A percentile compares a stretch with the other conserved stretches of the same genome.
Conservation (phyloP, 768 basidiomycete genomes). For the Erythrobasidium yunnanense region DNA sequence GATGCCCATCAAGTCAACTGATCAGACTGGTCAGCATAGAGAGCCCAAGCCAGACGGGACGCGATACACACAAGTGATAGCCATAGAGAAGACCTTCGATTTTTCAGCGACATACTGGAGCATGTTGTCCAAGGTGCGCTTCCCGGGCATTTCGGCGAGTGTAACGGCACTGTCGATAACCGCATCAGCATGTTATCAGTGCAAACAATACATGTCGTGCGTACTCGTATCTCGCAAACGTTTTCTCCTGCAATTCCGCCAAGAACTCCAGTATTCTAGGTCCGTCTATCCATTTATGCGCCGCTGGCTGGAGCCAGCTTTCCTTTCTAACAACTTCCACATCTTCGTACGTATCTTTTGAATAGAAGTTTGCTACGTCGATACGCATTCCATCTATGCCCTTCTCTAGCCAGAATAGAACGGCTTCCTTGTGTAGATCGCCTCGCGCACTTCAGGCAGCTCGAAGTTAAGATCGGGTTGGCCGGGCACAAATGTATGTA, state of each 20-base stretch:
- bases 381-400: slow-evolving; percentile 69
- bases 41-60: too few species aligned
- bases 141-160: slow-evolving; percentile 41
- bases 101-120: slow-evolving; percentile 40
- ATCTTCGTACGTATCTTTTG: slow-evolving; percentile 56
- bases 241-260: slow-evolving; percentile 55
- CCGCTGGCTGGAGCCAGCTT: slow-evolving; percentile 11
- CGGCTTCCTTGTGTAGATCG: slow-evolving; percentile 53
- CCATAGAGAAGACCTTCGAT: slow-evolving; percentile 12
- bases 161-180: slow-evolving; percentile 30
- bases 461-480: slow-evolving; percentile 74
- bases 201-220: slow-evolving; percentile 10
- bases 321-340: slow-evolving; percentile 51
- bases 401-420: slow-evolving; percentile 62
- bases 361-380: slow-evolving; percentile 41
- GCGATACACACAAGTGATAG: slow-evolving; percentile 15
- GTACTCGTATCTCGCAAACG: slow-evolving; percentile 50
- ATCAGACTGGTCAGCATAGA: too few species aligned
- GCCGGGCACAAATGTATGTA: slow-evolving; percentile 56
- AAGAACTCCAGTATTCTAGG: slow-evolving; percentile 58
- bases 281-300: slow-evolving; percentile 40
- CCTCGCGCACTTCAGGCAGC: slow-evolving; percentile 41
- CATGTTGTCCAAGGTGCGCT: slow-evolving; percentile 45
- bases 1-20: background rate
- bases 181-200: background rate